A percentile compares a stretch with the other conserved stretches of the same genome.
Evolutionary conservation across 805 yeast species (phyloP).

Genomic region (Candida methanosorbosa): DNA sequence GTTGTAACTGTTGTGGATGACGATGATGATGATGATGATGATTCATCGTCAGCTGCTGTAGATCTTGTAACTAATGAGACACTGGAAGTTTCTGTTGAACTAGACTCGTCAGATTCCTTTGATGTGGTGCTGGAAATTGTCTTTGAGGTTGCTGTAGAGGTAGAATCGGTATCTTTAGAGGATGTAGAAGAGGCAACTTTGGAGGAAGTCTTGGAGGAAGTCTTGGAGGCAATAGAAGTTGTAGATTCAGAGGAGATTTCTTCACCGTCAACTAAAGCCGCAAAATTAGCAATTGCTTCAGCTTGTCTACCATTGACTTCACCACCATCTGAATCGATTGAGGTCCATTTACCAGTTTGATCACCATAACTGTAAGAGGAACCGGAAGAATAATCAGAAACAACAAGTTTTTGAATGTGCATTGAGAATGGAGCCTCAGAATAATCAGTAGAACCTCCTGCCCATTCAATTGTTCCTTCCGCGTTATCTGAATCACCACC

Average conservation of each 20-base stretch:
- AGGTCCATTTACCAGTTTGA: slow-evolving; percentile 48
- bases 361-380: slow-evolving; percentile 46
- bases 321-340: slow-evolving; percentile 51
- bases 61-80: background rate
- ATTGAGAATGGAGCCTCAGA: slow-evolving; percentile 59
- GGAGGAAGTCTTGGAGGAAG: slow-evolving; percentile 7
- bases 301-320: slow-evolving; percentile 49
- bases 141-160: background rate
- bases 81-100: background rate
- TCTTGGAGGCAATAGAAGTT: slow-evolving; percentile 7
- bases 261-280: slow-evolving; percentile 25
- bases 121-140: background rate
- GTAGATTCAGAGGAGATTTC: slow-evolving; percentile 3
- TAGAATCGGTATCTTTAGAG: too few species aligned
- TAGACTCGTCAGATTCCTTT: background rate
- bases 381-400: slow-evolving; percentile 68
- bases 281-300: slow-evolving; percentile 36
- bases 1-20: background rate
- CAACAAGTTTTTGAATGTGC: slow-evolving; percentile 48
- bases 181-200: slow-evolving; percentile 2
- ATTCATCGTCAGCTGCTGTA: background rate
- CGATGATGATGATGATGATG: background rate
- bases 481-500: slow-evolving; percentile 67
- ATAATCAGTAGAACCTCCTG: slow-evolving; percentile 69
- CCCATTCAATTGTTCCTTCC: slow-evolving; percentile 72